phyloP scores from a whole-genome alignment of 306 rosid species.

The Fragaria iinumae region DNA sequence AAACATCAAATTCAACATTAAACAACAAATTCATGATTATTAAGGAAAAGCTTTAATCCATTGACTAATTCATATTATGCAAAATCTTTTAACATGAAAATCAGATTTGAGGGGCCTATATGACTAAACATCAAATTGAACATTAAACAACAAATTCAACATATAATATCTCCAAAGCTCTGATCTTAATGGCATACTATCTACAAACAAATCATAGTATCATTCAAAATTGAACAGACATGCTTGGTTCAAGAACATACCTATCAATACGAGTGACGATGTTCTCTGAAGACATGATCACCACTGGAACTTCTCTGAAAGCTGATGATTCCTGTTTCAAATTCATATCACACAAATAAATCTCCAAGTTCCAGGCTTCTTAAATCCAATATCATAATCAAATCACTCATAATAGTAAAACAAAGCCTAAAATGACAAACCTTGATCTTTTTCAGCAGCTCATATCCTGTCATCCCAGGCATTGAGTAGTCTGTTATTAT shows the following conservation, averaged over 20 bases:
- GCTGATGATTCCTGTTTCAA: conserved; percentile 80
- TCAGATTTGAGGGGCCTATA: background rate
- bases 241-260: conserved; percentile 37
- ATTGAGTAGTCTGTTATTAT: conserved; percentile 95
- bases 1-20: background rate
- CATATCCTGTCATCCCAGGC: conserved; percentile 99
- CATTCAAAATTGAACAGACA: background rate
- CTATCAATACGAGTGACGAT: conserved; percentile 82
- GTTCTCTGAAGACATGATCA: conserved; percentile 94
- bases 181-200: background rate
- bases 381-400: background rate
- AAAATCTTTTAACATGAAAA: background rate
- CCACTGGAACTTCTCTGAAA: conserved; percentile 88
- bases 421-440: conserved; percentile 31
- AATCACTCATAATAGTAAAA: background rate
- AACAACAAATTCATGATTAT: background rate
- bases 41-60: background rate
- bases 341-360: background rate
- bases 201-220: background rate
- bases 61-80: background rate
- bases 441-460: conserved; percentile 88
- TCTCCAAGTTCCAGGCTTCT: background rate
- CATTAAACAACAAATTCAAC: background rate
- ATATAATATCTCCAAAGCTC: background rate
- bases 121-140: background rate